Conservation (phyloP, 768 basidiomycete species). For the Tricholoma saponaceum region DNA sequence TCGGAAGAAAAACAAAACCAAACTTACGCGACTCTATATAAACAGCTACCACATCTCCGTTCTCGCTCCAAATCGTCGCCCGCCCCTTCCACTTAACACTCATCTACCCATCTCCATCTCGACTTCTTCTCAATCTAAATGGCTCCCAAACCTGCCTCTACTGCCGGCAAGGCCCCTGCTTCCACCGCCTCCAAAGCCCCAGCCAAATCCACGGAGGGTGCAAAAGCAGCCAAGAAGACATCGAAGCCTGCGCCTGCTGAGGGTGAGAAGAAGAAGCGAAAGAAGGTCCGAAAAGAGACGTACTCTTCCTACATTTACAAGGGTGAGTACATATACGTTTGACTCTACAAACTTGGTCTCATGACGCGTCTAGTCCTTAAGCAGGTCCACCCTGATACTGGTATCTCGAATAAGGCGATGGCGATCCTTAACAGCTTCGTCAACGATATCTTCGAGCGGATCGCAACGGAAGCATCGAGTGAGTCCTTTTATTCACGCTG, state of each 20-base stretch:
- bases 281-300: slow-evolving; percentile 87
- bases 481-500: slow-evolving; percentile 17
- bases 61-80: slow-evolving; percentile 21
- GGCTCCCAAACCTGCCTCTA: slow-evolving; percentile 80
- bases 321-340: slow-evolving; percentile 40
- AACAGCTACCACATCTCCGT: slow-evolving; percentile 15
- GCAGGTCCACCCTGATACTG: slow-evolving; percentile 97
- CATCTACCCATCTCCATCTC: slow-evolving; percentile 1
- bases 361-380: slow-evolving; percentile 62
- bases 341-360: not conserved
- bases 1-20: slow-evolving; percentile 39
- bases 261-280: slow-evolving; percentile 84
- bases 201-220: slow-evolving; percentile 55
- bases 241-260: slow-evolving; percentile 53
- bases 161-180: slow-evolving; percentile 75
- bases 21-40: slow-evolving; percentile 44
- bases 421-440: slow-evolving; percentile 90
- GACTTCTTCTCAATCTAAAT: slow-evolving; percentile 43
- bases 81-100: slow-evolving; percentile 28
- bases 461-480: slow-evolving; percentile 89
- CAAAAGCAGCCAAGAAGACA: slow-evolving; percentile 80
- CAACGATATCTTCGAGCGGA: slow-evolving; percentile 92
- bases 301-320: slow-evolving; percentile 96
- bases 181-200: slow-evolving; percentile 71
- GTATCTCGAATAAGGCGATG: slow-evolving; percentile 98